A percentile compares a stretch with the other conserved stretches of the same genome.
Evolutionary conservation across 2,329 filamentous ascomycete species (phyloP).

Genomic region (Pseudocercospora pini-densiflorae): DNA sequence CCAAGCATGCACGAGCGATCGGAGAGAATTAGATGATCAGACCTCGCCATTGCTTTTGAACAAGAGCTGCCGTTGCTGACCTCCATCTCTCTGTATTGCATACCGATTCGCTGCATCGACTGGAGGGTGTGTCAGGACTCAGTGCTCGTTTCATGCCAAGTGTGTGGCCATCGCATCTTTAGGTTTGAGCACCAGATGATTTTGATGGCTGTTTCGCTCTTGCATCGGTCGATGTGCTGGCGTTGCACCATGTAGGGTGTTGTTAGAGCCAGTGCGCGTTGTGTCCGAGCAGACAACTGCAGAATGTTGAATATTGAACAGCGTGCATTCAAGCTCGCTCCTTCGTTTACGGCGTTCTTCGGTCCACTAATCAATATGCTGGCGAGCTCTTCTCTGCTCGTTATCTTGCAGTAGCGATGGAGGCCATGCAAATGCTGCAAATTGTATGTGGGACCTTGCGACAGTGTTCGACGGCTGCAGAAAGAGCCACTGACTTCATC

Average conservation of each 20-base stretch:
- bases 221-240: neutral
- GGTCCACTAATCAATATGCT: neutral
- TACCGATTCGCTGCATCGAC: neutral
- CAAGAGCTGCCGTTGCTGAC: neutral
- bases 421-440: neutral
- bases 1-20: constrained; percentile 3
- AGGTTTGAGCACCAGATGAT: neutral
- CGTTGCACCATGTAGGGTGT: neutral
- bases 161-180: neutral
- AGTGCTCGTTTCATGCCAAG: neutral
- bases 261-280: neutral
- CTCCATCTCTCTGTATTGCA: neutral
- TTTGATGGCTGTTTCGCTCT: neutral
- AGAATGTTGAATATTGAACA: neutral
- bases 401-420: neutral
- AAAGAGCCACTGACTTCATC: neutral
- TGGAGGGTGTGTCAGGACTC: neutral
- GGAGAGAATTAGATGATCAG: neutral
- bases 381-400: neutral
- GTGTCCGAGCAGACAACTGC: neutral
- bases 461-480: neutral
- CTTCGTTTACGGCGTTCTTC: neutral
- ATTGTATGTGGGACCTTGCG: neutral
- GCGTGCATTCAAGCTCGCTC: neutral
- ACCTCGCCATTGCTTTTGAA: neutral